Evolutionary conservation across 768 basidiomycete genomes (phyloP).

Genomic region (Lyophyllum semitale): DNA sequence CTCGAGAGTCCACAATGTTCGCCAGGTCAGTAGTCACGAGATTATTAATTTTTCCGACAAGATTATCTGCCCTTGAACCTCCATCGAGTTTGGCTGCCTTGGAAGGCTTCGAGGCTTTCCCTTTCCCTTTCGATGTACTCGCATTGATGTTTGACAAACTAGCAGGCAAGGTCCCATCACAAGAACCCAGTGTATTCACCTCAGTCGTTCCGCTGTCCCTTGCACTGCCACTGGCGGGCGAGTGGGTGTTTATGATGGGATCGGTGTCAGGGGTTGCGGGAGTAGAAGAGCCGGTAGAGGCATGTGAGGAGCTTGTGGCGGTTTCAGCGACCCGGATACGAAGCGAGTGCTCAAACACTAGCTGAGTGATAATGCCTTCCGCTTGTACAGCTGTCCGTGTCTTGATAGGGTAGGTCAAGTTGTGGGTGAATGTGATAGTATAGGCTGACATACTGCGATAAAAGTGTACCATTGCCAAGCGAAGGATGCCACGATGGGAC

Average conservation of each 20-base stretch:
- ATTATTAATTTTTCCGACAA: slow-evolving; percentile 79
- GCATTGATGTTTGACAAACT: slow-evolving; percentile 17
- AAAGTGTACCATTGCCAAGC: slow-evolving; percentile 57
- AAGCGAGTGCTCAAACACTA: slow-evolving; percentile 50
- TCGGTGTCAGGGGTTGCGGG: slow-evolving; percentile 16
- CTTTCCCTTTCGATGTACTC: slow-evolving; percentile 10
- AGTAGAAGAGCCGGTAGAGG: slow-evolving; percentile 8
- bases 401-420: slow-evolving; percentile 21
- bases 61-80: slow-evolving; percentile 38
- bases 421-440: not conserved
- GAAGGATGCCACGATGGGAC: slow-evolving; percentile 44
- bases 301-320: slow-evolving; percentile 10
- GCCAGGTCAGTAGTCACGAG: slow-evolving; percentile 65
- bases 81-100: slow-evolving; percentile 8
- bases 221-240: slow-evolving; percentile 4
- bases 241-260: slow-evolving; percentile 3
- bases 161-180: slow-evolving; percentile 16
- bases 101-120: slow-evolving; percentile 5
- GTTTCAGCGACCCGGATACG: slow-evolving; percentile 58
- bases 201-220: slow-evolving; percentile 10
- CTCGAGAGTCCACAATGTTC: slow-evolving; percentile 35
- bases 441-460: slow-evolving; percentile 35
- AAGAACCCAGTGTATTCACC: slow-evolving; percentile 19
- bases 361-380: slow-evolving; percentile 46
- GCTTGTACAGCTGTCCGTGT: slow-evolving; percentile 48